Conservation (phyloP, 805 yeast species). For the Wickerhamiella slavikovae region DNA sequence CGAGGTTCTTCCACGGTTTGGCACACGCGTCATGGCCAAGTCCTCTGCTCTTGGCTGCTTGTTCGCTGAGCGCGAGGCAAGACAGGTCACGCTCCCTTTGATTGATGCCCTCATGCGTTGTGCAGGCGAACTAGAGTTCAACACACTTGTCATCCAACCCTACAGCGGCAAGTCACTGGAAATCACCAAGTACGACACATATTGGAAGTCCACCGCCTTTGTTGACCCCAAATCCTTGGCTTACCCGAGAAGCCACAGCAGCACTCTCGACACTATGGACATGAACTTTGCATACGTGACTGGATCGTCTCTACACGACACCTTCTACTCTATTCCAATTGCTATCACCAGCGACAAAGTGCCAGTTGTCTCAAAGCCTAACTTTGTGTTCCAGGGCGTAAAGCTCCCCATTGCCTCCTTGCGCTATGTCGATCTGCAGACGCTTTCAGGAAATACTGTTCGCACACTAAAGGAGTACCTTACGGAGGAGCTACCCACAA, state of each 20-base stretch:
- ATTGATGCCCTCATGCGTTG: constrained; percentile 63
- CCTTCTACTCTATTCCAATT: constrained; percentile 47
- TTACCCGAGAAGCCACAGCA: constrained; percentile 4
- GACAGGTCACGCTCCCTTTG: constrained; percentile 36
- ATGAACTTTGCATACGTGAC: constrained; percentile 29
- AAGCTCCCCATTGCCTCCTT: constrained; percentile 19
- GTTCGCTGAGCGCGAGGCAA: constrained; percentile 20
- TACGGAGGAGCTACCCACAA: constrained; percentile 17
- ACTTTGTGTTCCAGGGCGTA: constrained; percentile 66
- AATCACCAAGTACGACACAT: constrained; percentile 81
- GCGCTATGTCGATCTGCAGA: constrained; percentile 12
- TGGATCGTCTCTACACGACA: constrained; percentile 74
- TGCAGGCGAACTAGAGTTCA: constrained; percentile 61
- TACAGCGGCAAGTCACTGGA: constrained; percentile 67
- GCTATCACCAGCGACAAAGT: constrained; percentile 66
- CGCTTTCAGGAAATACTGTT: constrained; percentile 5
- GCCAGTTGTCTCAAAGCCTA: constrained; percentile 37
- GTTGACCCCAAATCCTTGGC: constrained; percentile 11
- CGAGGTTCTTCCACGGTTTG: constrained; percentile 86
- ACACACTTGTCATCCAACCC: constrained; percentile 74
- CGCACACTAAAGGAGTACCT: constrained; percentile 19
- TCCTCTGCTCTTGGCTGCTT: constrained; percentile 52
- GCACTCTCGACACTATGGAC: constrained; percentile 24
- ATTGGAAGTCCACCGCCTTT: constrained; percentile 81
- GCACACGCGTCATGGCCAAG: constrained; percentile 79